Evolutionary conservation across 106 monocot genomes (phyloP), one percentile per base, ranked within the genome.

Genomic region (Dendrobium catenatum): DNA sequence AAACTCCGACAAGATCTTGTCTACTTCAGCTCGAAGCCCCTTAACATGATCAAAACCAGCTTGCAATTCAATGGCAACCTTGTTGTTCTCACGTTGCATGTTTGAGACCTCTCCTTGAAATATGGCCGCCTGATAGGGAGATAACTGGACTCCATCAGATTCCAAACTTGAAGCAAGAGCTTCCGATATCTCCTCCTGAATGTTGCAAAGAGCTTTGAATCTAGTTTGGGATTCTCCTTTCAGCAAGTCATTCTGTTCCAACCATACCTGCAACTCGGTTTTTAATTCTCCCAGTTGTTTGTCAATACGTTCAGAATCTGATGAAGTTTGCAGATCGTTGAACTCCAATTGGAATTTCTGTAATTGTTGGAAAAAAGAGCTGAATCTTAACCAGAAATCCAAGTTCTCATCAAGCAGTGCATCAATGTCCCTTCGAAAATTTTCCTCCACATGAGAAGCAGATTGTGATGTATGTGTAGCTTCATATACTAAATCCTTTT

Each of bases 61-160:
- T 59, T 86, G 84, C 43, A 97, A 59, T 47, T 92, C 92, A 59
- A 81, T 72, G 22, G 90, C 86, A 31, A 94, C 94, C 78, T 92
- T 94, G 61, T 86, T 92, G 42, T 94, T 94, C 89, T 97, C 96
- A 43, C 85, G 87, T 27, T 92, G 89, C 90, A 97, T 97, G 80
- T 89, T 89, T 49, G 86, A 22, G 40, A 97, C 85, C 85, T 97
- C 96, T 1, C 96, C 94, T 61, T 89, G 86, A 40, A 92, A 90
- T 43, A 86, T 96, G 58, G 92, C 92, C 48, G 90, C 96, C 51
- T 92, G 87, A 73, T 89, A 90, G 5, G 90, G 81, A 61, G 87
- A 86, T 47, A 96, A 89, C 41, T 82, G 70, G 1, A 79, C 55
- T 31, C 58, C 82, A 42, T 90, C 85, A 37, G 40, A 74, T 72